phyloP scores from a whole-genome alignment of 495 filamentous ascomycete genomes.

The Penicillium paradoxum region DNA sequence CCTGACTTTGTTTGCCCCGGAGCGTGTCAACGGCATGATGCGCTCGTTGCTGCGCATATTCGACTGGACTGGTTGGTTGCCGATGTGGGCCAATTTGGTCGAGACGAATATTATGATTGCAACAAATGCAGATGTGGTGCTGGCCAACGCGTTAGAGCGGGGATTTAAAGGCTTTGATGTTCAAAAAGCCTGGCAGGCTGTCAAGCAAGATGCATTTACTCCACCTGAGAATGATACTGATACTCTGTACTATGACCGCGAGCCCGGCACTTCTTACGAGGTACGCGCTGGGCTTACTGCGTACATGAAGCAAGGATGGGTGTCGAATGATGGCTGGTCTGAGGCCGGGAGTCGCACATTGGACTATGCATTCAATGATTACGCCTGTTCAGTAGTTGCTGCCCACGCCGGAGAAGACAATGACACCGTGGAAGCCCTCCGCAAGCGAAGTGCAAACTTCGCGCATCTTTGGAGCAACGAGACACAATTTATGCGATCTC shows the following conservation, averaged over 20 bases:
- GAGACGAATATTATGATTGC: constrained; percentile 31
- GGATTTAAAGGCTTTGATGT: constrained; percentile 22
- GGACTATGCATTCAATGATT: constrained; percentile 27
- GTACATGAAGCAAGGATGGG: constrained; percentile 27
- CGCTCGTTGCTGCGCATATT: constrained; percentile 24
- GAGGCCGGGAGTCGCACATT: constrained; percentile 25
- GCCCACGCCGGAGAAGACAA: constrained; percentile 11
- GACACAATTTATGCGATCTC: constrained; percentile 27
- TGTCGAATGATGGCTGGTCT: constrained; percentile 26
- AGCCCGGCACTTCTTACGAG: constrained; percentile 22
- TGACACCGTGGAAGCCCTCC: constrained; percentile 4
- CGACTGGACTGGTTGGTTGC: constrained; percentile 25
- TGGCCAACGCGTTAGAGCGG: constrained; percentile 25
- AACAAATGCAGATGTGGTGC: constrained; percentile 25
- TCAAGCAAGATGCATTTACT: constrained; percentile 22
- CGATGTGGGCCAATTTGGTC: constrained; percentile 27
- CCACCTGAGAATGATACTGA: constrained; percentile 19
- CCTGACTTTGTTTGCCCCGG: constrained; percentile 21
- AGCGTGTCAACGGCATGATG: constrained; percentile 28
- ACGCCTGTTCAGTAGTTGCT: constrained; percentile 22
- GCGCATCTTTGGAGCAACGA: constrained; percentile 24
- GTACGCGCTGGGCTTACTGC: constrained; percentile 22
- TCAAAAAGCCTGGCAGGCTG: constrained; percentile 19
- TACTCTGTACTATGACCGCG: constrained; percentile 24
- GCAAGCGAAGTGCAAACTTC: constrained; percentile 18